phyloP scores from a whole-genome alignment of 306 rosid species.

The Begonia fuchsioides region DNA sequence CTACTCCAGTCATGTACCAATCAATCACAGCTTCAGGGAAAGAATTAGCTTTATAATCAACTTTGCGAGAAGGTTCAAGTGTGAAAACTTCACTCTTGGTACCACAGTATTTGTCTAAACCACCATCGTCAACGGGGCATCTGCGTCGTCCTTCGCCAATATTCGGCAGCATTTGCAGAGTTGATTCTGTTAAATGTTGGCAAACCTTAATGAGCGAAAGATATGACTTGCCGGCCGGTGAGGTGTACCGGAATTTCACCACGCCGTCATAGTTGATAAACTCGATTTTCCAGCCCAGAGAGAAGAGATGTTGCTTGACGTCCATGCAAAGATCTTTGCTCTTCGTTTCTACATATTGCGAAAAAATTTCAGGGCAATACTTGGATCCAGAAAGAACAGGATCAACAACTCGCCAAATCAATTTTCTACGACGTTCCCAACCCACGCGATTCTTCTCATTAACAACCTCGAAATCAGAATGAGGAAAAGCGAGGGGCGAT shows the following conservation, averaged over 20 bases:
- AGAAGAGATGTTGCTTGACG: not conserved
- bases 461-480: not conserved
- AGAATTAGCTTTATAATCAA: not conserved
- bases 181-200: not conserved
- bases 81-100: not conserved
- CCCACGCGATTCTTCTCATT: not conserved
- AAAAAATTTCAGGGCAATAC: not conserved
- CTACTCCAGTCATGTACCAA: constrained; percentile 15
- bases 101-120: not conserved
- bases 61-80: not conserved
- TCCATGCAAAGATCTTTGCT: not conserved
- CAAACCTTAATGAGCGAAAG: not conserved
- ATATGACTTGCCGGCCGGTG: not conserved
- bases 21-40: constrained; percentile 34
- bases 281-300: constrained; percentile 7
- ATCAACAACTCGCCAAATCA: not conserved
- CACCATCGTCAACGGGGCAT: not conserved
- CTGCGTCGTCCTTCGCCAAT: not conserved
- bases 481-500: not conserved
- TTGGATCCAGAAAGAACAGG: constrained; percentile 2
- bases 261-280: not conserved
- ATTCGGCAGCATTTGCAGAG: not conserved
- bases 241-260: not conserved
- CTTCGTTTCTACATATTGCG: not conserved
- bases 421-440: not conserved